Percentiles rank a stretch among this genome's conserved stretches.
Conservation (phyloP, 768 basidiomycete genomes). For the Sutorius australiensis region DNA sequence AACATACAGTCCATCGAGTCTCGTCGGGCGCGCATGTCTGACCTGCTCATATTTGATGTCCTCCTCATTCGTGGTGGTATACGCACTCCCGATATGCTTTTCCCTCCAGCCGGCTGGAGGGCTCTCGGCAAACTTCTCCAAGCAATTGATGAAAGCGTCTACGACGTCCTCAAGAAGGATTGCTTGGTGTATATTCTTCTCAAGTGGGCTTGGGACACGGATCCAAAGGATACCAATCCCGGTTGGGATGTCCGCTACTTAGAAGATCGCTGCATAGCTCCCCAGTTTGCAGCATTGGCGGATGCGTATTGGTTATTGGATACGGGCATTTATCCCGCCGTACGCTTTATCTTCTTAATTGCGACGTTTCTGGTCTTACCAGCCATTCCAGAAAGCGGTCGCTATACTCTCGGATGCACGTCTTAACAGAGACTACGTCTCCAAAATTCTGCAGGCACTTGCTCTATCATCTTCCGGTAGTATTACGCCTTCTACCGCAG, state of each 20-base stretch:
- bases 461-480: constrained; percentile 33
- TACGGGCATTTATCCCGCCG: constrained; percentile 58
- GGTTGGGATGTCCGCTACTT: constrained; percentile 39
- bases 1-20: constrained; percentile 55
- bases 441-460: constrained; percentile 69
- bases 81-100: constrained; percentile 54
- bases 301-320: constrained; percentile 87
- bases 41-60: too few species aligned
- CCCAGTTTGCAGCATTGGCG: constrained; percentile 58
- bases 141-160: constrained; percentile 57
- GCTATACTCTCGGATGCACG: constrained; percentile 73
- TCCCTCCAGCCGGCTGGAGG: constrained; percentile 59
- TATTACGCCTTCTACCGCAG: constrained; percentile 11
- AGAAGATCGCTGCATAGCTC: constrained; percentile 52
- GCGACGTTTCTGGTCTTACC: background rate
- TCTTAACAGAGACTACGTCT: constrained; percentile 69
- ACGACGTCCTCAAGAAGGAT: constrained; percentile 76
- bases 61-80: constrained; percentile 64
- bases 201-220: too few species aligned
- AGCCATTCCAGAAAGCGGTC: too few species aligned
- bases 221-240: constrained; percentile 38
- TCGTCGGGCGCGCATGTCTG: constrained; percentile 58
- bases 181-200: constrained; percentile 80
- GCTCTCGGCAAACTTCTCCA: too few species aligned
- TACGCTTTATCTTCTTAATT: constrained; percentile 35